phyloP scores from a whole-genome alignment of 495 filamentous ascomycete species.

The Hamigera avellanea region DNA sequence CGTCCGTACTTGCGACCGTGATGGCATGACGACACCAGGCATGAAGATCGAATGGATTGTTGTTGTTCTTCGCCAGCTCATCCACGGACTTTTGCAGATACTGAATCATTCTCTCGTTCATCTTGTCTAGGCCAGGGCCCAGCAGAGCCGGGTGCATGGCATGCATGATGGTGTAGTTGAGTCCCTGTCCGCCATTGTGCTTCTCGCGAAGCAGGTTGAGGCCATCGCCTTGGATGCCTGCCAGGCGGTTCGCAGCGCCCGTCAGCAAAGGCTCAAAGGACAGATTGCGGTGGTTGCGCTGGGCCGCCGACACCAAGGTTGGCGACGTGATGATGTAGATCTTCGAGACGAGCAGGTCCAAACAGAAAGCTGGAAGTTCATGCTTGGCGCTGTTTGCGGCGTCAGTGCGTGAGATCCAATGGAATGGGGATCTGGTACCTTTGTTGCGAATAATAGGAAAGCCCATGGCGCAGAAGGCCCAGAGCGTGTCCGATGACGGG shows the following conservation, averaged over 20 bases:
- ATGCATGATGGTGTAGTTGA: conserved; percentile 7
- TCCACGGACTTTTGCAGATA: conserved; percentile 9
- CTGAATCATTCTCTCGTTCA: conserved; percentile 18
- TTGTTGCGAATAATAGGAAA: conserved; percentile 13
- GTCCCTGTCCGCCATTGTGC: conserved; percentile 10
- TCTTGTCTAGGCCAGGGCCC: conserved; percentile 14
- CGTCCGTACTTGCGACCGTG: conserved; percentile 34
- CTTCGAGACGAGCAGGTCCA: conserved; percentile 29
- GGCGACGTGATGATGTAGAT: conserved; percentile 34
- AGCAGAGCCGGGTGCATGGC: conserved; percentile 16
- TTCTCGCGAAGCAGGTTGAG: conserved; percentile 10
- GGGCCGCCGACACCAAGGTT: conserved; percentile 25
- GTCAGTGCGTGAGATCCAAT: not conserved
- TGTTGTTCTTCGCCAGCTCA: conserved; percentile 1
- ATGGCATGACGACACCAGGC: conserved; percentile 32
- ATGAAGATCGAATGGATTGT: conserved; percentile 12
- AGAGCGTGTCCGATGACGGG: conserved; percentile 29
- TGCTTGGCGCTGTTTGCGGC: conserved; percentile 9
- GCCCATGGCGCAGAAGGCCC: conserved; percentile 19
- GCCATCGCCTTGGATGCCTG: conserved; percentile 7
- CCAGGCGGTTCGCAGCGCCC: conserved; percentile 7
- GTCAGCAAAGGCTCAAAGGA: conserved; percentile 27
- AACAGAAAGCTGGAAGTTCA: conserved; percentile 17
- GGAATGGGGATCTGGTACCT: conserved; percentile 1
- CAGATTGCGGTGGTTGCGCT: conserved; percentile 28